Evolutionary conservation across 2,329 filamentous ascomycete species (phyloP).

Genomic region (Fusarium sp.): DNA sequence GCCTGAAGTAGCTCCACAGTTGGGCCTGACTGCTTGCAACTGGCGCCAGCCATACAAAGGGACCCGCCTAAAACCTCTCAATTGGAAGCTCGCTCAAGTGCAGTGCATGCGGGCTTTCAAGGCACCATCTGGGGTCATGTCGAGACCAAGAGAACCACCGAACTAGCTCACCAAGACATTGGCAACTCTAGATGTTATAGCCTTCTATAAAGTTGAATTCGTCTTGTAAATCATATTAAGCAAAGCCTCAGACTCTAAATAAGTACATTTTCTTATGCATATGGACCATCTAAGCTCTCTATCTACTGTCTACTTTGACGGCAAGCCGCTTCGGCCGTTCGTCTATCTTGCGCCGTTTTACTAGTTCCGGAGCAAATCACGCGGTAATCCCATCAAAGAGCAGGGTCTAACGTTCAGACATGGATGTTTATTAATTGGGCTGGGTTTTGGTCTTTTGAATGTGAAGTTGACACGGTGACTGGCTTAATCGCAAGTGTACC

Average conservation of each 20-base stretch:
- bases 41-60: constrained; percentile 38
- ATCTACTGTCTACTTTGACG: no score
- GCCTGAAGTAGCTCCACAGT: constrained; percentile 48
- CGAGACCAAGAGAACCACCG: constrained; percentile 18
- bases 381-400: constrained; percentile 14
- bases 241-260: no score
- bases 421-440: neutral
- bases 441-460: constrained; percentile 2
- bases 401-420: constrained; percentile 1
- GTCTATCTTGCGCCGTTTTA: constrained; percentile 25
- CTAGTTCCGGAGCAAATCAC: constrained; percentile 22
- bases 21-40: constrained; percentile 52
- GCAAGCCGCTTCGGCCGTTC: constrained; percentile 19
- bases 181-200: constrained; percentile 21
- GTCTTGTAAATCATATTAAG: neutral
- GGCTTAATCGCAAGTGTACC: neutral
- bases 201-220: constrained; percentile 4
- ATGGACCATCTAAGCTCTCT: no score
- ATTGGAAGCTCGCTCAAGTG: constrained; percentile 24
- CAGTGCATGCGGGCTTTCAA: constrained; percentile 35
- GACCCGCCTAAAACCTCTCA: constrained; percentile 36
- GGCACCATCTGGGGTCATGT: constrained; percentile 45
- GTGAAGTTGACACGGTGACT: constrained; percentile 2
- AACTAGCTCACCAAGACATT: neutral
- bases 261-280: neutral